Evolutionary conservation across 2,329 filamentous ascomycete genomes (phyloP).

Genomic region (Aspergillus intermedius): DNA sequence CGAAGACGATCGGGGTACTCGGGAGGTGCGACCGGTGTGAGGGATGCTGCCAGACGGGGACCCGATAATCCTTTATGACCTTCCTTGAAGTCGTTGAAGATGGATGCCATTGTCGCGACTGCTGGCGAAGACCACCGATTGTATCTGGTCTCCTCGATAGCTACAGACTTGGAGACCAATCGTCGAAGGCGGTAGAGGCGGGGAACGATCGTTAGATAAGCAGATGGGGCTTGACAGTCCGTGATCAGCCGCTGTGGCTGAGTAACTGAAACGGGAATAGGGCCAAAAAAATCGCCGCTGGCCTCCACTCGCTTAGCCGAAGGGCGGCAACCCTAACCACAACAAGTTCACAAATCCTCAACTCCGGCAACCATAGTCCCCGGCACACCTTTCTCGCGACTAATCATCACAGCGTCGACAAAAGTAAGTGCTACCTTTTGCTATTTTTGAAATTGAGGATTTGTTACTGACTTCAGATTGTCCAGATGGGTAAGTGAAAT

Average conservation of each 20-base stretch:
- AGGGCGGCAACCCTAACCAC: constrained; percentile 40
- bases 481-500: constrained; percentile 57
- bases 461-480: constrained; percentile 22
- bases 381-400: constrained; percentile 32
- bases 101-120: constrained; percentile 55
- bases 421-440: constrained; percentile 40
- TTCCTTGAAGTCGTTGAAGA: constrained; percentile 66
- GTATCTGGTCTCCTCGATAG: neutral
- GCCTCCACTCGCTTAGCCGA: constrained; percentile 36
- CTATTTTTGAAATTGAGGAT: constrained; percentile 9
- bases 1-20: constrained; percentile 60
- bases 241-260: constrained; percentile 11
- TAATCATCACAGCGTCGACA: constrained; percentile 46
- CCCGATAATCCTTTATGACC: constrained; percentile 63
- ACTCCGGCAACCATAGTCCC: constrained; percentile 33
- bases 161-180: too few relatives aligned
- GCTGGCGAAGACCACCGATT: neutral
- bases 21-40: constrained; percentile 63
- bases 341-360: constrained; percentile 37
- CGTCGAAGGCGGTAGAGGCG: constrained; percentile 2
- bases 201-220: constrained; percentile 5
- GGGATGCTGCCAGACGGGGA: constrained; percentile 64
- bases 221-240: neutral
- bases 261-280: constrained; percentile 21
- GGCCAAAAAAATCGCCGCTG: constrained; percentile 12